Conservation (phyloP, 768 basidiomycete species). For the Boletales sp. region DNA sequence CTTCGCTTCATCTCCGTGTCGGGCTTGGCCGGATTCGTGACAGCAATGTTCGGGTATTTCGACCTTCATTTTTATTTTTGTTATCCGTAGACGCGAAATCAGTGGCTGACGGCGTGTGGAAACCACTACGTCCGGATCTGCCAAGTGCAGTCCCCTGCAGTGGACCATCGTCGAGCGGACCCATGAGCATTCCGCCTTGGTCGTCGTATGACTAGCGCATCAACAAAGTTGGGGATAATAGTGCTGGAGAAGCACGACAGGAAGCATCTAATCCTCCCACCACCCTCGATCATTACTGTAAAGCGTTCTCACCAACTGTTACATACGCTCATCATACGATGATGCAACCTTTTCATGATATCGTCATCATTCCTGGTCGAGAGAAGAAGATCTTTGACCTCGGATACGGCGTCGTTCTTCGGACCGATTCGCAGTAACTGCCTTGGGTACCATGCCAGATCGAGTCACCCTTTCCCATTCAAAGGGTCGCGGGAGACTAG, state of each 20-base stretch:
- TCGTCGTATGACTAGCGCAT: too few species aligned
- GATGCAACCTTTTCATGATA: neutral
- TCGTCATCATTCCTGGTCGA: conserved; percentile 7
- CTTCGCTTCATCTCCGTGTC: conserved; percentile 5
- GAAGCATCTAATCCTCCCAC: too few species aligned
- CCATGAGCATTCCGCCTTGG: too few species aligned
- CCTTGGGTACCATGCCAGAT: neutral
- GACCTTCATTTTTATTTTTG: conserved; percentile 1
- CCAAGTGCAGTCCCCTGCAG: too few species aligned
- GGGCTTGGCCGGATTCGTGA: neutral
- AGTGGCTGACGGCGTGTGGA: neutral
- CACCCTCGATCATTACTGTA: neutral
- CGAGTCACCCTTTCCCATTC: conserved; percentile 14
- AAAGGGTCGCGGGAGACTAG: conserved; percentile 16
- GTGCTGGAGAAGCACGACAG: too few species aligned
- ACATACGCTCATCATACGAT: neutral
- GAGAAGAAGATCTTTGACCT: conserved; percentile 1
- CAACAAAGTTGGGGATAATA: too few species aligned
- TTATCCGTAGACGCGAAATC: neutral
- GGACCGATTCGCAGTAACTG: conserved; percentile 5
- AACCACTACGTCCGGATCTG: neutral
- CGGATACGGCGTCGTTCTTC: neutral
- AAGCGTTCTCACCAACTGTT: conserved; percentile 10
- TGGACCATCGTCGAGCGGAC: too few species aligned
- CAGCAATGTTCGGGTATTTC: neutral